Base-by-base conservation (phyloP, 345 rosid species). In the Corymbia maculata region DNA sequence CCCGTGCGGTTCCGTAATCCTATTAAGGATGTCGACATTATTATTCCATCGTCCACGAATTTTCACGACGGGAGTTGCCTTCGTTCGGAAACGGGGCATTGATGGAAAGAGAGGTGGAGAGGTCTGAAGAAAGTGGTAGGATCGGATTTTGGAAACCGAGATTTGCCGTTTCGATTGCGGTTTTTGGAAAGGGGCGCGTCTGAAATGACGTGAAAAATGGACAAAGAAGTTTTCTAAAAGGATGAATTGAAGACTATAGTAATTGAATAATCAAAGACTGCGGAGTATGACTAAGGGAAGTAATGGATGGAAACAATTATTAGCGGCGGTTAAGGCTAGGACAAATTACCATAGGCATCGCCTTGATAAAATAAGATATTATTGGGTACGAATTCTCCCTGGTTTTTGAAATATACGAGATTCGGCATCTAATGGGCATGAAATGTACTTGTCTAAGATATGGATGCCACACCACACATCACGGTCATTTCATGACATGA, bases 401-500 rank as follows among this genome's bases (percentile, higher is more conserved):
- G 8, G 3, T 21, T 21, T 53, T 21, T 21, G 2, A 7, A 55
- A 55, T 21, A 9, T 21, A 21, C 19, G 26, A 55, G 10, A 55
- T 21, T 21, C 24, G 26, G 61, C 61, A 55, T 55, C 28, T 55
- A 8, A 32, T 2, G 1, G 1, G 16, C 32, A 2, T 1, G 1
- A 70, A 68, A 8, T 17, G 24, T 19, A 32, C 1, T 4, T 17
- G 16, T 17, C 1, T 12, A 70, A 70, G 13, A 16, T 16, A 0
- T 70, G 2, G 11, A 30, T 16, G 30, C 30, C 6, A 16, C 9
- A 66, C 44, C 11, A 30, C 75, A 66, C 19, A n/a, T n/a, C 1
- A 68, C 0, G 16, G 3, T 8, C 1, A 9, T 14, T 68, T 4
- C 3, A 15, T 8, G 6, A 68, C 79, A 4, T 8, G 5, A 70